Evolutionary conservation across 805 yeast genomes (phyloP).

Genomic region (Metschnikowia henanensis): DNA sequence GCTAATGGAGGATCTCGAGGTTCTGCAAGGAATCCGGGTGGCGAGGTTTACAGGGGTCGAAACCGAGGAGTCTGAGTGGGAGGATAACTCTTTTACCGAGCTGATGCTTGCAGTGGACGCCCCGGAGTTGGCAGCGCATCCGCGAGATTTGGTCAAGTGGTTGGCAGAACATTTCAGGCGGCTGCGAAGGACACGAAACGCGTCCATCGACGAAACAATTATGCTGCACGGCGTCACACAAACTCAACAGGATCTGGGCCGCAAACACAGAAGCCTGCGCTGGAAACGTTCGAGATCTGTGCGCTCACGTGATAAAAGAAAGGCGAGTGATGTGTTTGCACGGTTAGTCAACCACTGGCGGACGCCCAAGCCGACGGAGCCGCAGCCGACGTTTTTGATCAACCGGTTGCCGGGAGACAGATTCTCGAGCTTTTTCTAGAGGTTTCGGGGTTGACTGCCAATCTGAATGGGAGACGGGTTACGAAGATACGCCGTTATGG

Average conservation of each 20-base stretch:
- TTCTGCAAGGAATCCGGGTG: constrained; percentile 5
- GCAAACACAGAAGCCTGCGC: background rate
- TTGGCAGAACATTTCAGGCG: constrained; percentile 4
- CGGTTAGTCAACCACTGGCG: constrained; percentile 3
- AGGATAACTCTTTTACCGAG: constrained; percentile 5
- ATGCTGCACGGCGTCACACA: constrained; percentile 5
- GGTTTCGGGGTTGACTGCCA: no score
- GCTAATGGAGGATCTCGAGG: constrained; percentile 4
- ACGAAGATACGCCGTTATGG: no score
- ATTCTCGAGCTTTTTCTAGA: background rate
- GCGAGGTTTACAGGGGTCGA: background rate
- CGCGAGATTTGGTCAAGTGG: constrained; percentile 4
- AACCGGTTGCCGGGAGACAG: background rate
- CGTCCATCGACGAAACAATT: constrained; percentile 4
- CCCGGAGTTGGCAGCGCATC: background rate
- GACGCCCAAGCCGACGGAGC: background rate
- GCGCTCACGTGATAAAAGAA: background rate
- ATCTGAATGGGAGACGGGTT: no score
- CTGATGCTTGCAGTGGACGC: constrained; percentile 8
- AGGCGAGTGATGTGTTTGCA: background rate
- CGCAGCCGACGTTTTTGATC: background rate
- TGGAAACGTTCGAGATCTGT: background rate
- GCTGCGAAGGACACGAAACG: constrained; percentile 1
- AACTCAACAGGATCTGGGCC: background rate
- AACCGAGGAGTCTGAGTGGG: background rate